Evolutionary conservation across 495 filamentous ascomycete genomes (phyloP).

Genomic region (Penicillium maclennaniae): DNA sequence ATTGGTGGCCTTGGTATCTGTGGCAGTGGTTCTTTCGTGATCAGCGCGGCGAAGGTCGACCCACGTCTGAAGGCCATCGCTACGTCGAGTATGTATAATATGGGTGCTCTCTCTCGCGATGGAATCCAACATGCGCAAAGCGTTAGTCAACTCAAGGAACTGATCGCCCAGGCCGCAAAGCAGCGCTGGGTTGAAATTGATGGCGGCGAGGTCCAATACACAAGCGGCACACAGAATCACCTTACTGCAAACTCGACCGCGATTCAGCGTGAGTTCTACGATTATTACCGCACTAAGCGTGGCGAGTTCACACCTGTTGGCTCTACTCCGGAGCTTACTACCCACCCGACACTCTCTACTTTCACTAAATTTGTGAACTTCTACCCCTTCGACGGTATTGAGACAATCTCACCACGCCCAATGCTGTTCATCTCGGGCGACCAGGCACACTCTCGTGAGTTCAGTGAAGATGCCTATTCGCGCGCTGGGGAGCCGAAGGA

Average conservation of each 20-base stretch:
- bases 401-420: constrained; percentile 27
- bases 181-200: constrained; percentile 25
- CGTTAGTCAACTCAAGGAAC: constrained; percentile 7
- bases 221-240: constrained; percentile 9
- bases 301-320: constrained; percentile 19
- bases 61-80: constrained; percentile 37
- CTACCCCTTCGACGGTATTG: constrained; percentile 25
- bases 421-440: constrained; percentile 26
- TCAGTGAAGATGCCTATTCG: constrained; percentile 26
- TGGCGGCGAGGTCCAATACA: constrained; percentile 15
- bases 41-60: constrained; percentile 40
- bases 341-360: constrained; percentile 19
- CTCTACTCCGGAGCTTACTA: constrained; percentile 16
- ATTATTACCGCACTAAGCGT: constrained; percentile 26
- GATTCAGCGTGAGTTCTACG: constrained; percentile 21
- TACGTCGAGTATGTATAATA: constrained; percentile 30
- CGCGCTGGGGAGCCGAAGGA: constrained; percentile 27
- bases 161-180: constrained; percentile 14
- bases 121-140: constrained; percentile 17
- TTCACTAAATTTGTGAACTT: constrained; percentile 25
- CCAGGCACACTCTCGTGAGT: constrained; percentile 26
- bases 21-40: constrained; percentile 31
- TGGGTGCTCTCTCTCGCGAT: constrained; percentile 23
- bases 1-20: constrained; percentile 43
- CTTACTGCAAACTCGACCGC: constrained; percentile 15